These are phyloP conservation scores for Lodderomyces pseudojiufengensis DNA, from an alignment of 1,139 yeast genomes.

Conservation along the genomic window DNA sequence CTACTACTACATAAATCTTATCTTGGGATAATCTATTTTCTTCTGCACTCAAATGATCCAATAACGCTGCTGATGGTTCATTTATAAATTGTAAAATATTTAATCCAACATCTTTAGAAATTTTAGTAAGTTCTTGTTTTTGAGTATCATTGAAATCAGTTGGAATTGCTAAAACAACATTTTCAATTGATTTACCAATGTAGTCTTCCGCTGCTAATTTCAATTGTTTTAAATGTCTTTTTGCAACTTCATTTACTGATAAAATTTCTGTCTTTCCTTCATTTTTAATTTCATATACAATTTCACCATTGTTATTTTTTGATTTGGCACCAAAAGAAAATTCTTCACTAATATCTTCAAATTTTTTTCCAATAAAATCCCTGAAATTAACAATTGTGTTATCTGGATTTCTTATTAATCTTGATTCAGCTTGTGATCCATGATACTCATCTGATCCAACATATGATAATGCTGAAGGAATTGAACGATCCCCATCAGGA, in stretches of 20 bases:
- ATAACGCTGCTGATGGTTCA: constrained; percentile 90
- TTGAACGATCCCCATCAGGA: constrained; percentile 98
- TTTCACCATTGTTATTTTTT: constrained; percentile 58
- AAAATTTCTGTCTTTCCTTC: constrained; percentile 46
- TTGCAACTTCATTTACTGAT: constrained; percentile 72
- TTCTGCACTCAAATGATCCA: constrained; percentile 63
- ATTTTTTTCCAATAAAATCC: constrained; percentile 80
- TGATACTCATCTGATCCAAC: constrained; percentile 95
- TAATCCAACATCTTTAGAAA: constrained; percentile 71
- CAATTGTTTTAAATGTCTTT: constrained; percentile 80
- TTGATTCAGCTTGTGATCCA: constrained; percentile 94
- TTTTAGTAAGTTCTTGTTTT: constrained; percentile 57
- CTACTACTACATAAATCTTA: constrained; percentile 87
- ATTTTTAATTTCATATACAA: constrained; percentile 61
- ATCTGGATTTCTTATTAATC: constrained; percentile 82
- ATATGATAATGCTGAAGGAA: constrained; percentile 89
- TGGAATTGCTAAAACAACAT: constrained; percentile 88
- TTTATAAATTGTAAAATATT: constrained; percentile 82
- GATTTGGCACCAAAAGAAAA: constrained; percentile 68
- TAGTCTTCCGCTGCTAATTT: constrained; percentile 90
- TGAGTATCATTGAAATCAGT: constrained; percentile 79
- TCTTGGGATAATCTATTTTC: constrained; percentile 62
- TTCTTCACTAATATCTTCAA: constrained; percentile 62
- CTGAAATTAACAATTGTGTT: constrained; percentile 91
- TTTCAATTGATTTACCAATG: constrained; percentile 76